A percentile compares a stretch with the other conserved stretches of the same genome.
Evolutionary conservation across 176 grass and related monocot species (phyloP).

Genomic region (Carex parvula): DNA sequence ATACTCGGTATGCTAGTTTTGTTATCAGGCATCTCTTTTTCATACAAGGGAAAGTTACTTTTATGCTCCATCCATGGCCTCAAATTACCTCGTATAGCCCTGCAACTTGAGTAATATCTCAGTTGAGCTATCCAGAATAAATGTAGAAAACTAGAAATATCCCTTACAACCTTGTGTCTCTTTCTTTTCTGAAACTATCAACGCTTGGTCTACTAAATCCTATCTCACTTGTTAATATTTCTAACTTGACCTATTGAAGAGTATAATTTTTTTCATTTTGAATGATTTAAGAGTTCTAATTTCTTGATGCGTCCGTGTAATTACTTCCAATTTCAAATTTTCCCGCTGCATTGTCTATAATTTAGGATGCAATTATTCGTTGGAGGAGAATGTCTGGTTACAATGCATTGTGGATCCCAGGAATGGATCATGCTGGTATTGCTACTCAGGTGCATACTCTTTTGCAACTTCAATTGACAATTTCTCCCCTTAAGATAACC

Average conservation of each 20-base stretch:
- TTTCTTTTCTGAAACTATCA: not conserved
- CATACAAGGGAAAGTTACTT: not conserved
- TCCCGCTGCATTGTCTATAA: constrained; percentile 9
- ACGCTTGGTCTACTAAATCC: not conserved
- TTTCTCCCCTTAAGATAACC: not conserved
- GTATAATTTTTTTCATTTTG: not conserved
- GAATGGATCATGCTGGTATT: constrained; percentile 96
- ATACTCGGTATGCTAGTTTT: not conserved
- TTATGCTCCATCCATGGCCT: not conserved
- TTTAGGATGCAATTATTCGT: constrained; percentile 78
- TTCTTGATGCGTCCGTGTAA: not conserved
- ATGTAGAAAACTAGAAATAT: not conserved
- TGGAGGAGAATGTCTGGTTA: constrained; percentile 93
- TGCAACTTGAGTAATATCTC: not conserved
- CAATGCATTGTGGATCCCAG: constrained; percentile 85
- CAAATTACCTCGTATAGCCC: not conserved
- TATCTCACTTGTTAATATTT: not conserved
- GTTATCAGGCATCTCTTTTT: not conserved
- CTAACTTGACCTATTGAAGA: not conserved
- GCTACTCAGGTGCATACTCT: constrained; percentile 70
- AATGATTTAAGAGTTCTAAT: not conserved
- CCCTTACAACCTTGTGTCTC: not conserved
- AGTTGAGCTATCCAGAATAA: not conserved
- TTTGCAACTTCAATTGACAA: not conserved
- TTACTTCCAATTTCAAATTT: not conserved